Evolutionary conservation across 1,284 basidiomycete genomes (phyloP).

Genomic region (Fomitopsis betulina): DNA sequence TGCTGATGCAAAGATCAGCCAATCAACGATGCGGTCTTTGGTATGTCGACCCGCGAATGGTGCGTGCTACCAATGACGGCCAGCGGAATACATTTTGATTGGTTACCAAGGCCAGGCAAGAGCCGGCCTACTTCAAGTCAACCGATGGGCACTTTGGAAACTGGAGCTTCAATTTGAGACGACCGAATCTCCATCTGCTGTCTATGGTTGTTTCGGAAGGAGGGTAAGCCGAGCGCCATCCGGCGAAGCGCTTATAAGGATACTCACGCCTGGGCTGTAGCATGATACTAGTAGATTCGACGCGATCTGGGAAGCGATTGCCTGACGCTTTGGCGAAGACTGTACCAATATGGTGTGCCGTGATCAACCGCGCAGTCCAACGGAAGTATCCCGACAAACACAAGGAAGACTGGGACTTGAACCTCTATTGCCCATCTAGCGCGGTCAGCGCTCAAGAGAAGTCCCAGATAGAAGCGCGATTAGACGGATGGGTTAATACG

Average conservation of each 20-base stretch:
- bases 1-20: conserved; percentile 39
- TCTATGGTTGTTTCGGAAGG: conserved; percentile 46
- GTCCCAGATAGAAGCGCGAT: conserved; percentile 56
- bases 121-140: conserved; percentile 88
- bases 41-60: conserved; percentile 78
- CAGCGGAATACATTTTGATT: conserved; percentile 1
- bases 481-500: conserved; percentile 63
- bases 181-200: conserved; percentile 84
- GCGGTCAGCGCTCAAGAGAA: conserved; percentile 71
- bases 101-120: conserved; percentile 14
- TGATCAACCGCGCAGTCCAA: conserved; percentile 74
- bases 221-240: conserved; percentile 41
- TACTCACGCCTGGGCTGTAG: conserved; percentile 33
- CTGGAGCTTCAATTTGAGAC: conserved; percentile 84
- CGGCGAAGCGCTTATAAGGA: not conserved
- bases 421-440: conserved; percentile 62
- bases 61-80: conserved; percentile 25
- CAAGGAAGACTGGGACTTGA: conserved; percentile 41
- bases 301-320: conserved; percentile 88
- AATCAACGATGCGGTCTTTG: conserved; percentile 94
- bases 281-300: conserved; percentile 88
- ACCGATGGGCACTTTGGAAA: conserved; percentile 91
- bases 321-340: conserved; percentile 96
- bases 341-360: conserved; percentile 93
- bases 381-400: conserved; percentile 14